These are phyloP conservation scores for Populus nigra DNA, from an alignment of 345 rosid species.

Conservation along the genomic window DNA sequence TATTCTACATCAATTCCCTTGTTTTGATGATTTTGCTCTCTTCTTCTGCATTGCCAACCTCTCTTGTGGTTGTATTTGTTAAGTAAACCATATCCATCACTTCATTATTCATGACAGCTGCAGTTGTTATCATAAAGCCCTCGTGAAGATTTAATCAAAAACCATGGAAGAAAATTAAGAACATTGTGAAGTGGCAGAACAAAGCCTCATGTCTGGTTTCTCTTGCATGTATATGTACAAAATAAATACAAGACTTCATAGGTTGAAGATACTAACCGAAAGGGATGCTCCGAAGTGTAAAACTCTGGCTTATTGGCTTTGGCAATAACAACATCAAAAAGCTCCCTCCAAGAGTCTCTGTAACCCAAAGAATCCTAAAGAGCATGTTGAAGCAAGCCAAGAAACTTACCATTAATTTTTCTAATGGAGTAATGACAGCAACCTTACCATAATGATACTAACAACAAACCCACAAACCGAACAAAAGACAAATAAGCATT, in stretches of 20 bases:
- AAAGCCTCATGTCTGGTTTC: neutral
- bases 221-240: neutral
- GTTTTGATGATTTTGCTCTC: no score
- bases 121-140: neutral
- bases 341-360: slow-evolving; percentile 81
- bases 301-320: slow-evolving; percentile 94
- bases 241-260: slow-evolving; percentile 8
- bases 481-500: neutral
- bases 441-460: neutral
- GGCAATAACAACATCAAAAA: slow-evolving; percentile 94
- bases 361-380: slow-evolving; percentile 62
- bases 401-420: neutral
- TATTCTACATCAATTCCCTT: no score
- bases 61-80: no score
- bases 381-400: slow-evolving; percentile 24
- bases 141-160: neutral
- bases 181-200: neutral
- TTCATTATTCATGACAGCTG: neutral
- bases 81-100: no score
- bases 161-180: neutral
- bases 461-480: neutral
- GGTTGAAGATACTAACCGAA: slow-evolving; percentile 55
- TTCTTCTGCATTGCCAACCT: neutral
- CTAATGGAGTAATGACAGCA: neutral
- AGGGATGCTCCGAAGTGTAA: slow-evolving; percentile 87